Base-by-base conservation (phyloP, 441 rosid species). In the Geranium incanum region DNA sequence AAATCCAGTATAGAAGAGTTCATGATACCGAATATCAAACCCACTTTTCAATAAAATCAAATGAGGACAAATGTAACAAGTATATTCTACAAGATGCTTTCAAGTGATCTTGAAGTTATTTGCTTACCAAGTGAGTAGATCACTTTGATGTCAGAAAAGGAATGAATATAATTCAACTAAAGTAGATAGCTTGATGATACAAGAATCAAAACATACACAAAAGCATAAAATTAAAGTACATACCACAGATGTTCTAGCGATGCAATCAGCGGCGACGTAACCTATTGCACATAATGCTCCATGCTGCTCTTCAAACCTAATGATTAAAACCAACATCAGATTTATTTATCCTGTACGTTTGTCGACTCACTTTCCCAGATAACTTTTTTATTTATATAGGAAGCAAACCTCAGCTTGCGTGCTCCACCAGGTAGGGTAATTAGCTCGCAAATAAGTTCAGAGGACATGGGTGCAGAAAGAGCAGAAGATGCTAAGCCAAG, bases 401-500 rank as follows among this genome's bases (percentile, higher is more conserved):
- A 33, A 45, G 66, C 85, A 70, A 67, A 95, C 99, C 97, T 87
- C 75, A 84, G 78, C 81, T 85, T 92, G 70, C 78, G 79, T 15
- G 80, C 77, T 75, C 82, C 84, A 59, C 79, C 80, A 73, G 88
- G 72, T 38, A 83, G 79, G 69, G 89, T 77, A 70, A 89, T 78
- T 68, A 95, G 78, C 74, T 95, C 97, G 66, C 74, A 8, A 74
- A 88, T 83, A 75, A 95, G 85, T 63, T 84, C 84, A 72, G 89
- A 81, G 72, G 88, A 84, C 72, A 84, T 81, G 39, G 84, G 3
- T 50, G 75, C 72, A 21, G 95, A 78, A 74, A 90, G 89, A 78
- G 90, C 84, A 82, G 97, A 92, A 64, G 93, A 90, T 81, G 96
- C 92, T 68, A 95, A 85, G 71, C 99, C 99, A 70, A 95, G 94